Evolutionary conservation across 106 monocot species (phyloP).

Genomic region (Apostasia shenzhenica): DNA sequence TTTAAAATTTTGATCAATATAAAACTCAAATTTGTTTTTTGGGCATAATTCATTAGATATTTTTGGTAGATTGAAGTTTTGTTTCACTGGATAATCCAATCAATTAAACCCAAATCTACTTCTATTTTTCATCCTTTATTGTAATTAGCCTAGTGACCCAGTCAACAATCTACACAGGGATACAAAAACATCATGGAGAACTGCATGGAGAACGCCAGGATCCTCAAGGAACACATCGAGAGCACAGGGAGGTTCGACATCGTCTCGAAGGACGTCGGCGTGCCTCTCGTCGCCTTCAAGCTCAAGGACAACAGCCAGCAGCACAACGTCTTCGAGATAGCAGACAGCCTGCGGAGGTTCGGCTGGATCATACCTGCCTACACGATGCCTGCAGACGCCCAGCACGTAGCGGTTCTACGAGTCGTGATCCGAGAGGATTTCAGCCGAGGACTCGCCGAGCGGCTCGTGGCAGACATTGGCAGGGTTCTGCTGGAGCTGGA

Average conservation of each 20-base stretch:
- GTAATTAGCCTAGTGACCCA: too few species aligned
- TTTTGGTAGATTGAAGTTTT: too few species aligned
- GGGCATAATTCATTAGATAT: too few species aligned
- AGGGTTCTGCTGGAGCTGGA: conserved; percentile 57
- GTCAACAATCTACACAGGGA: conserved; percentile 26
- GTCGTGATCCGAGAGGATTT: conserved; percentile 92
- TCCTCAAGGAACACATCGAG: conserved; percentile 46
- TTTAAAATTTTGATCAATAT: too few species aligned
- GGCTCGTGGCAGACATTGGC: conserved; percentile 43
- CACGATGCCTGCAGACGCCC: conserved; percentile 73
- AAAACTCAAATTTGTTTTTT: too few species aligned
- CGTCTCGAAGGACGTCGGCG: conserved; percentile 72
- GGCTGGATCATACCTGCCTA: conserved; percentile 95
- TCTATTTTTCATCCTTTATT: too few species aligned
- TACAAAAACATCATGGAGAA: conserved; percentile 84
- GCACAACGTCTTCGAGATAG: conserved; percentile 54
- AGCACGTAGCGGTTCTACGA: conserved; percentile 62
- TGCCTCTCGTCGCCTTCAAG: conserved; percentile 71
- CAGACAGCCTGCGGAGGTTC: conserved; percentile 53
- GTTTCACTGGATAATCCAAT: too few species aligned
- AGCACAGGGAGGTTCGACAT: conserved; percentile 54
- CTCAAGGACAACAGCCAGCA: conserved; percentile 51
- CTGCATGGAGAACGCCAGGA: conserved; percentile 58
- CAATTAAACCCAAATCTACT: too few species aligned
- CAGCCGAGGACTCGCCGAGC: conserved; percentile 63